Evolutionary conservation across 2,329 filamentous ascomycete species (phyloP).

Genomic region (Tothia fuscella): DNA sequence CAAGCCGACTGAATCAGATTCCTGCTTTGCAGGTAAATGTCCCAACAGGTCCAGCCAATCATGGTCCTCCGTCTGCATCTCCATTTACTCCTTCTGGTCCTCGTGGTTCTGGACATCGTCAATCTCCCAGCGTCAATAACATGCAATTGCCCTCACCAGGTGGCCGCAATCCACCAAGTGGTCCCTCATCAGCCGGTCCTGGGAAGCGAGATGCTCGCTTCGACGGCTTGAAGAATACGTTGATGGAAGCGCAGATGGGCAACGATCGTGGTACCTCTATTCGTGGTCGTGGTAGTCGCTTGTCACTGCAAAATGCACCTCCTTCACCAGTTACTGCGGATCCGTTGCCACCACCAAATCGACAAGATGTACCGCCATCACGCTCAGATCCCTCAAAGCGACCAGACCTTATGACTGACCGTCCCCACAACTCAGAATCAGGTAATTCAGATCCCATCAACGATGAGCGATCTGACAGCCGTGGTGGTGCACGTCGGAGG

Average conservation of each 20-base stretch:
- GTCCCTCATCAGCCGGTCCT: conserved; percentile 2
- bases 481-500: background rate
- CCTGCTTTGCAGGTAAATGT: conserved; percentile 14
- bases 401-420: conserved; percentile 4
- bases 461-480: background rate
- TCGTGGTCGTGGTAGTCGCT: conserved; percentile 4
- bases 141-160: conserved; percentile 4
- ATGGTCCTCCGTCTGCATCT: background rate
- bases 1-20: conserved; percentile 38
- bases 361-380: background rate
- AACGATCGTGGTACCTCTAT: background rate
- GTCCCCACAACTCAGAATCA: conserved; percentile 1
- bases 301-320: conserved; percentile 2
- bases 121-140: background rate
- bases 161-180: background rate
- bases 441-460: background rate
- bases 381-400: background rate
- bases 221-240: background rate
- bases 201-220: background rate
- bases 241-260: background rate
- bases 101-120: conserved; percentile 5
- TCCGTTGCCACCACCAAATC: background rate
- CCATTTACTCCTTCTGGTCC: conserved; percentile 10
- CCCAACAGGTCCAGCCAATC: background rate
- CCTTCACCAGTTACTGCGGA: background rate